Evolutionary conservation across 768 basidiomycete species (phyloP), one percentile per base, ranked within the genome.

Genomic region (Xerocomus potaroensis): DNA sequence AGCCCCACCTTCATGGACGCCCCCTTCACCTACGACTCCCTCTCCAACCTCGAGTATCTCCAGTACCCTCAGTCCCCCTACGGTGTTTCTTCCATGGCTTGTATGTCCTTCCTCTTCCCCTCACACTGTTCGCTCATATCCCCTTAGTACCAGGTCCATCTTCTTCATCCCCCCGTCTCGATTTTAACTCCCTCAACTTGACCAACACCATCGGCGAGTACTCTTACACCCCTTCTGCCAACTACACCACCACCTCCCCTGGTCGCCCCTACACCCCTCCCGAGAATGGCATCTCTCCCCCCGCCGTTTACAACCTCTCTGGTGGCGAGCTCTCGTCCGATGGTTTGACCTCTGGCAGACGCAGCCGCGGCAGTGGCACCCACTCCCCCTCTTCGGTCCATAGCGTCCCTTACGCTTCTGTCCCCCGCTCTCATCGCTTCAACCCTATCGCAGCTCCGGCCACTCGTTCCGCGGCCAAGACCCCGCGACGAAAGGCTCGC

Each of bases 251-350:
- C 14, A 53, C 72, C 18, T 73, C 75, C 9, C 73, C 77, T 8
- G 70, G 72, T 54, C 84, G 83, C 53, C 78, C 84, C 18, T 87
- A 74, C 73, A 83, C 83, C n/a, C 84, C 85, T 35, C 72, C 82
- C 24, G 71, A 71, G 46, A 78, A 83, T 53, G 75, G 77, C 65
- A 80, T 88, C 54, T 84, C 82, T 32, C 84, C 85, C 15, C 84
- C 83, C 32, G 76, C 83, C 40, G 77, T 88, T 51, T 85, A 87
- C 68, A 80, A 75, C 61, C 69, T 87, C 54, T 81, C 78, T 57
- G 78, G 73, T 36, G 83, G 82, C 50, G 87, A 88, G 63, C 66
- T 83, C 45, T 84, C 83, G 11, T 86, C 85, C n/a, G 87, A 88
- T 59, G 77, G 82, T 51, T 70, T 79, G 43, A 68, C 75, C 54